Evolutionary conservation across 129 eudicot genomes (phyloP).

Genomic region (Arctium minus): DNA sequence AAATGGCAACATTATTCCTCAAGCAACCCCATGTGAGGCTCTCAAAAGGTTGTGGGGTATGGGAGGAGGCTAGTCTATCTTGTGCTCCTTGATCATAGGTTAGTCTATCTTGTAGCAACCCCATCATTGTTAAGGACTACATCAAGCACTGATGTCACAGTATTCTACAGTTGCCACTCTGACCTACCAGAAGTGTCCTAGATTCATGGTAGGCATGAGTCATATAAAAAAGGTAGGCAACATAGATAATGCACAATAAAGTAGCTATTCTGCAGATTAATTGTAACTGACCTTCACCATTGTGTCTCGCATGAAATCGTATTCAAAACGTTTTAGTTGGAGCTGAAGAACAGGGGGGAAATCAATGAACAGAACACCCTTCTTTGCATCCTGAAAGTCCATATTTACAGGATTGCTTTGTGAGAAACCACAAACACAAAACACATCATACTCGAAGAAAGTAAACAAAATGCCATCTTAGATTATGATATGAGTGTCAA

Average conservation of each 20-base stretch:
- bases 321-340: constrained; percentile 91
- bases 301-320: constrained; percentile 91
- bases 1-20: neutral
- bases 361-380: constrained; percentile 91
- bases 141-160: neutral
- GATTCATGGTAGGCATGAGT: neutral
- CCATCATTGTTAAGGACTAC: neutral
- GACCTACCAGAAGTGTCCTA: neutral
- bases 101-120: neutral
- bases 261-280: constrained; percentile 7
- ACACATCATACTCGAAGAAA: constrained; percentile 2
- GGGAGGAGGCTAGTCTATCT: neutral
- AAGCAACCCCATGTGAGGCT: neutral
- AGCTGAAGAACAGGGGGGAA: constrained; percentile 99
- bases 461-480: neutral
- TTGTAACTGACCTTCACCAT: constrained; percentile 85
- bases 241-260: neutral
- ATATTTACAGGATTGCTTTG: constrained; percentile 9
- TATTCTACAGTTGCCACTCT: neutral
- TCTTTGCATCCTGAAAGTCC: constrained; percentile 82
- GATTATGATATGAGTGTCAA: neutral
- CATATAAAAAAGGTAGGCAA: neutral
- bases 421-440: constrained; percentile 1
- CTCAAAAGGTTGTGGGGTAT: neutral
- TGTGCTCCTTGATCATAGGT: neutral